Conservation (phyloP, 2,329 filamentous ascomycete genomes). For the Colletotrichum camelliae region DNA sequence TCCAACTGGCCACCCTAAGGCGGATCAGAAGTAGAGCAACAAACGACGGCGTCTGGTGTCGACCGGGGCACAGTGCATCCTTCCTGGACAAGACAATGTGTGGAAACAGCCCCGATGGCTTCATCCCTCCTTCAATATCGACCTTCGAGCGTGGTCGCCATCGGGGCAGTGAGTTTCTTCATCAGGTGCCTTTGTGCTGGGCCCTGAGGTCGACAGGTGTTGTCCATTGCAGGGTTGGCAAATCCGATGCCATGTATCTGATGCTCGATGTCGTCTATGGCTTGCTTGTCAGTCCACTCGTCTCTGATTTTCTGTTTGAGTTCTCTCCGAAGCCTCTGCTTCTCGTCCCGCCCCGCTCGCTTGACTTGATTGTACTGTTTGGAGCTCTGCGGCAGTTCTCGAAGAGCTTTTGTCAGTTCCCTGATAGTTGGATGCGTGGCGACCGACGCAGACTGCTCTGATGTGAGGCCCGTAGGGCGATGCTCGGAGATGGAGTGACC, state of each 20-base stretch:
- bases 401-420: not conserved
- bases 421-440: conserved; percentile 14
- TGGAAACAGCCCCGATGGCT: too few species aligned
- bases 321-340: conserved; percentile 20
- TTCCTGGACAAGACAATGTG: too few species aligned
- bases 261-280: conserved; percentile 24
- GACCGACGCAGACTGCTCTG: conserved; percentile 6
- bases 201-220: not conserved
- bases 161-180: not conserved
- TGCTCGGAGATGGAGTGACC: conserved; percentile 21
- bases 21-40: too few species aligned
- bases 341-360: conserved; percentile 7
- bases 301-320: conserved; percentile 21
- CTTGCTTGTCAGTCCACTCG: conserved; percentile 23
- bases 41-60: too few species aligned
- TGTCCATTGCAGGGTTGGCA: not conserved
- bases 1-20: too few species aligned
- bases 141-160: too few species aligned
- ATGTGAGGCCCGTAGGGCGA: conserved; percentile 21
- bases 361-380: not conserved
- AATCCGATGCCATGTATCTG: conserved; percentile 25
- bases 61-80: too few species aligned
- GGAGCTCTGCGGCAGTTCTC: not conserved
- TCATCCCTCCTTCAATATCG: too few species aligned
- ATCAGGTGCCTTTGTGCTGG: conserved; percentile 23